Percentiles rank a stretch among this genome's conserved stretches.
These are phyloP conservation scores for Aschersonia sp. DNA, from an alignment of 2,329 filamentous ascomycete genomes.

Conservation along the genomic window DNA sequence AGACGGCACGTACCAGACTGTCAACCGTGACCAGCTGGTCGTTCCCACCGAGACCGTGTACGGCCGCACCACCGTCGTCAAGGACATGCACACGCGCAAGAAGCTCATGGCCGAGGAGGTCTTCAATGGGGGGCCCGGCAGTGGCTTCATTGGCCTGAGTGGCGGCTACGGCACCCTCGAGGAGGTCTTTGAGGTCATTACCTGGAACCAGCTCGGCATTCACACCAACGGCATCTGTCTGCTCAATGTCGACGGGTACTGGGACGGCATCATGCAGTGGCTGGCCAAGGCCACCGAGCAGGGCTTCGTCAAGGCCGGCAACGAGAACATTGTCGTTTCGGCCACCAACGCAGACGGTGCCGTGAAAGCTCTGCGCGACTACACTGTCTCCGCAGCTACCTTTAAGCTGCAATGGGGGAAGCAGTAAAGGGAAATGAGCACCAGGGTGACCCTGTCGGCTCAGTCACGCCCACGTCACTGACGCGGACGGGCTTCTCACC, in stretches of 20 bases:
- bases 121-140: conserved; percentile 64
- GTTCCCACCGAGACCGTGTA: conserved; percentile 53
- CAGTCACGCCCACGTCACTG: no score
- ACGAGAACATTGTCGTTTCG: conserved; percentile 66
- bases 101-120: conserved; percentile 86
- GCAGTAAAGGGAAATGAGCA: conserved; percentile 25
- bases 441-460: no score
- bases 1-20: conserved; percentile 37
- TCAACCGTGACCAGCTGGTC: conserved; percentile 32
- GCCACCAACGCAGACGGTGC: conserved; percentile 61
- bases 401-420: conserved; percentile 74
- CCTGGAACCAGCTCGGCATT: conserved; percentile 95
- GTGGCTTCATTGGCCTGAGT: conserved; percentile 76
- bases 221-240: conserved; percentile 68
- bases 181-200: conserved; percentile 81
- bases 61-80: conserved; percentile 75
- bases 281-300: conserved; percentile 59
- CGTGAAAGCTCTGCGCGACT: conserved; percentile 53
- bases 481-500: no score
- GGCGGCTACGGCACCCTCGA: conserved; percentile 94
- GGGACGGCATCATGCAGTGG: conserved; percentile 77
- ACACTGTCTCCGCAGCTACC: conserved; percentile 60
- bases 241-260: conserved; percentile 82
- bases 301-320: conserved; percentile 61
- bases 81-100: conserved; percentile 95